Percentiles rank a stretch among this genome's conserved stretches.
Conservation (phyloP, 331 rosid genomes). For the Ulmus americana region DNA sequence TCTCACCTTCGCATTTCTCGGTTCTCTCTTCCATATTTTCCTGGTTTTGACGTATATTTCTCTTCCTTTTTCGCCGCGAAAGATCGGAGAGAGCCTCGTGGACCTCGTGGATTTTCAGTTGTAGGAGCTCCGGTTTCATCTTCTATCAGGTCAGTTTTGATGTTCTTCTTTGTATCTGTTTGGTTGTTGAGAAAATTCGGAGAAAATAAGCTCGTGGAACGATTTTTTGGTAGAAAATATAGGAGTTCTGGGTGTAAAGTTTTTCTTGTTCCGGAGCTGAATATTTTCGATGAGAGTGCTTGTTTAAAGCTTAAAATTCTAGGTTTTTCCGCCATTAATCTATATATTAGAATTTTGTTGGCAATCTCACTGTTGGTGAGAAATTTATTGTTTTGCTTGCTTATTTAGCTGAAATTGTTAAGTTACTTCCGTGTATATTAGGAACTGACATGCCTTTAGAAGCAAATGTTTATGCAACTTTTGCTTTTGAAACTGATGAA, state of each 20-base stretch:
- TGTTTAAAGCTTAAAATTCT: not conserved
- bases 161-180: slow-evolving; percentile 6
- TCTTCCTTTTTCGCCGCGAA: not conserved
- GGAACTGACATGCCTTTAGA: not conserved
- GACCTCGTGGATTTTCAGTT: not conserved
- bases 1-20: not conserved
- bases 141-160: slow-evolving; percentile 6
- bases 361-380: not conserved
- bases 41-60: not conserved
- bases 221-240: not conserved
- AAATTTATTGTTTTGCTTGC: not conserved
- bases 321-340: not conserved
- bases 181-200: slow-evolving; percentile 5
- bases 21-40: not conserved
- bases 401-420: too few species aligned
- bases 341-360: not conserved
- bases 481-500: not conserved
- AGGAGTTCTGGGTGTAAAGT: not conserved
- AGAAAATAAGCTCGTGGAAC: not conserved
- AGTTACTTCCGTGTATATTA: not conserved
- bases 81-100: slow-evolving; percentile 19
- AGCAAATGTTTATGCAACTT: not conserved
- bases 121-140: not conserved
- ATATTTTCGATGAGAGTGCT: slow-evolving; percentile 1
- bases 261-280: not conserved